phyloP scores from a whole-genome alignment of 2,329 filamentous ascomycete species.

The Plectosphaerella cucumerina region DNA sequence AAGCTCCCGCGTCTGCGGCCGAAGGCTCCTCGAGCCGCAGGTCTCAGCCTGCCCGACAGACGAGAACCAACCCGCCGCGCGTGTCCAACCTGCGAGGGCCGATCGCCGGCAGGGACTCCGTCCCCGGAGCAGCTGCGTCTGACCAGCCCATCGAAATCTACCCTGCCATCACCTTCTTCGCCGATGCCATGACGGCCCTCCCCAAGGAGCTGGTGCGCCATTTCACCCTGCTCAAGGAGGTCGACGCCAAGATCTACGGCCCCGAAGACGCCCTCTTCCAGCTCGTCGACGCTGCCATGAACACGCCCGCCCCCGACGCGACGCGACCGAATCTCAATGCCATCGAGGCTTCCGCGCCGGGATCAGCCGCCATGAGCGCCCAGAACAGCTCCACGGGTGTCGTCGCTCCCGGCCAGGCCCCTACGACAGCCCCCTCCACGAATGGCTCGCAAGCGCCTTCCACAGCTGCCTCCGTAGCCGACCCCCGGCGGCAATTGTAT shows the following conservation, averaged over 20 bases:
- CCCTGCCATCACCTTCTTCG: slow-evolving; percentile 69
- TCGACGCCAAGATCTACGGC: slow-evolving; percentile 92
- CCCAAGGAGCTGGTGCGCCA: slow-evolving; percentile 94
- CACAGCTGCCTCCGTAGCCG: slow-evolving; percentile 52
- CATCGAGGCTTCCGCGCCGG: slow-evolving; percentile 34
- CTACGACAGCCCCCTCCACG: slow-evolving; percentile 32
- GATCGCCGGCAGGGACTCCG: slow-evolving; percentile 39
- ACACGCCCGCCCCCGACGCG: slow-evolving; percentile 36
- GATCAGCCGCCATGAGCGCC: slow-evolving; percentile 43
- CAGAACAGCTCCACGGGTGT: slow-evolving; percentile 43
- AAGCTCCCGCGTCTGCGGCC: slow-evolving; percentile 34
- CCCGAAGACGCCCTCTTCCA: slow-evolving; percentile 79
- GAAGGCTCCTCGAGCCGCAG: slow-evolving; percentile 48
- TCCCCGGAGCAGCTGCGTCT: slow-evolving; percentile 36
- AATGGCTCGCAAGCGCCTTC: slow-evolving; percentile 37
- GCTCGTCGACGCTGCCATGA: slow-evolving; percentile 63
- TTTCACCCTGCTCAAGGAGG: slow-evolving; percentile 93
- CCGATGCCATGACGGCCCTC: slow-evolving; percentile 85
- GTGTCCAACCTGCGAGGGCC: slow-evolving; percentile 42
- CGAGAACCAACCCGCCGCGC: slow-evolving; percentile 60
- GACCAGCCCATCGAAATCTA: slow-evolving; percentile 64
- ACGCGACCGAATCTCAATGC: slow-evolving; percentile 39
- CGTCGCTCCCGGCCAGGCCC: slow-evolving; percentile 27
- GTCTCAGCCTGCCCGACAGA: slow-evolving; percentile 61
- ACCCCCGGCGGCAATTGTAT: slow-evolving; percentile 69